These are phyloP conservation scores for Lunasporangiospora selenospora DNA, from an alignment of 192 early-diverging fungal genomes.

Conservation along the genomic window DNA sequence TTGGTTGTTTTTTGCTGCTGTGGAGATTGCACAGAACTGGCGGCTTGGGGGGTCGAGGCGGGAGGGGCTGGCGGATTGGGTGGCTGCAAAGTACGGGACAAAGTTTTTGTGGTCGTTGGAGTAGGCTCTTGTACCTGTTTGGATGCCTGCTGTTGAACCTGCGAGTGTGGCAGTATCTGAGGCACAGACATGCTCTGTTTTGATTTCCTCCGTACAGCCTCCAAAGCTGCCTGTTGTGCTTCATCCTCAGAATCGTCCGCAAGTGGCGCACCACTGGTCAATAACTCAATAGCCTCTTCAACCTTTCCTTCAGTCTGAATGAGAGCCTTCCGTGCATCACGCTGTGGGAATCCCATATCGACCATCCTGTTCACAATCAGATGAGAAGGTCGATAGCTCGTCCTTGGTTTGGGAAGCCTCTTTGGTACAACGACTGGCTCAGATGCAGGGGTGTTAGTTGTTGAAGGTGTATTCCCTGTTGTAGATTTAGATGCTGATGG, in stretches of 20 bases:
- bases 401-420: conserved; percentile 14
- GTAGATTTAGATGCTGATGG: background rate
- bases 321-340: conserved; percentile 25
- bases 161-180: too few species aligned
- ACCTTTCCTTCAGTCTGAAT: conserved; percentile 42
- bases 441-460: background rate
- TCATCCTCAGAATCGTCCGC: conserved; percentile 45
- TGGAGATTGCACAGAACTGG: background rate
- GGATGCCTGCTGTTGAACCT: background rate
- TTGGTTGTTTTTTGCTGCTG: conserved; percentile 3
- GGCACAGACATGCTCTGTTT: too few species aligned
- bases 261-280: conserved; percentile 29
- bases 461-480: background rate
- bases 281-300: conserved; percentile 35
- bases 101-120: too few species aligned
- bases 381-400: conserved; percentile 34
- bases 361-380: conserved; percentile 27
- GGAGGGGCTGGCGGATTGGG: too few species aligned
- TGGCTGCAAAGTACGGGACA: too few species aligned
- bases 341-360: conserved; percentile 39
- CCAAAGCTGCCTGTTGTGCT: too few species aligned
- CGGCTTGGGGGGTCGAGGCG: background rate
- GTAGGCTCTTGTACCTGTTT: background rate
- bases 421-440: background rate
- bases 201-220: too few species aligned